Conservation (phyloP, 805 yeast species). For the Wickerhamiella australiensis region DNA sequence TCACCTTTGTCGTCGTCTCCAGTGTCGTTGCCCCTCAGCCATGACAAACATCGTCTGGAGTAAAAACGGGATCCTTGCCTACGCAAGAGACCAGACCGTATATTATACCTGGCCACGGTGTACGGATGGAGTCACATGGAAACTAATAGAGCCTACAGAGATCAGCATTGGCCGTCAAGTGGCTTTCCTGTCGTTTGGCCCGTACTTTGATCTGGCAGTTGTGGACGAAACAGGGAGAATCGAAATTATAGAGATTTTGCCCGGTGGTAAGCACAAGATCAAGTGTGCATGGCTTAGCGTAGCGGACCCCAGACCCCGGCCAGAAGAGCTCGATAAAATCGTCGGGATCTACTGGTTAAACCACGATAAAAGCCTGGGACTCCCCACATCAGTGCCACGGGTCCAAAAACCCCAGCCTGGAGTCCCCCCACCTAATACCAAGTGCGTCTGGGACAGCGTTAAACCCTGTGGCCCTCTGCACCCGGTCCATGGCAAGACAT, state of each 20-base stretch:
- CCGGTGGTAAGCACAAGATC: slow-evolving; percentile 18
- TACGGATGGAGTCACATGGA: slow-evolving; percentile 68
- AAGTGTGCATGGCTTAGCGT: slow-evolving; percentile 20
- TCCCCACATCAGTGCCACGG: slow-evolving; percentile 11
- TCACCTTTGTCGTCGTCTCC: background rate
- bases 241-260: slow-evolving; percentile 34
- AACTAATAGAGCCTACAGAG: slow-evolving; percentile 46
- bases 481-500: slow-evolving; percentile 57
- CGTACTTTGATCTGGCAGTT: slow-evolving; percentile 72
- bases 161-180: slow-evolving; percentile 23
- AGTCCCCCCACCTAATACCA: slow-evolving; percentile 15
- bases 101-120: slow-evolving; percentile 59
- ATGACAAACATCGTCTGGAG: slow-evolving; percentile 53
- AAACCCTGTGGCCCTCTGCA: slow-evolving; percentile 52
- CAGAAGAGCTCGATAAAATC: slow-evolving; percentile 25
- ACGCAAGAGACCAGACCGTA: slow-evolving; percentile 34
- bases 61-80: slow-evolving; percentile 72
- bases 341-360: slow-evolving; percentile 62
- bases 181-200: slow-evolving; percentile 51
- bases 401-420: slow-evolving; percentile 12
- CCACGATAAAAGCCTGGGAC: slow-evolving; percentile 47
- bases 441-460: slow-evolving; percentile 32
- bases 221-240: slow-evolving; percentile 61
- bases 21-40: background rate
- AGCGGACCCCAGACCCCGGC: slow-evolving; percentile 21